Conservation (phyloP, 2,329 filamentous ascomycete genomes). For the Arthroderma sp. region DNA sequence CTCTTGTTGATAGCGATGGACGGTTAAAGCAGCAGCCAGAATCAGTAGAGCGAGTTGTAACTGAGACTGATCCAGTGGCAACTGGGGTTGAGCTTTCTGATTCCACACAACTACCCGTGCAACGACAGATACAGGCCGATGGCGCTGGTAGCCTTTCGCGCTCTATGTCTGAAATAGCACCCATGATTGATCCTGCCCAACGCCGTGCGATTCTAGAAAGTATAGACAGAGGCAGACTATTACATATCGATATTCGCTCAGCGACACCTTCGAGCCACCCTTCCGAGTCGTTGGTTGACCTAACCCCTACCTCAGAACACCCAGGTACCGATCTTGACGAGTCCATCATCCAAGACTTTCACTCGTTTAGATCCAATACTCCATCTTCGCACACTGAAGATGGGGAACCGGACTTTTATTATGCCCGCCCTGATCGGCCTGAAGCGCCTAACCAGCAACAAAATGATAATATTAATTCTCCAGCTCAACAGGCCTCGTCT, state of each 20-base stretch:
- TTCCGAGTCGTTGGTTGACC: constrained; percentile 30
- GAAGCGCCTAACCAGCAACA: constrained; percentile 6
- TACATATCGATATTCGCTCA: constrained; percentile 17
- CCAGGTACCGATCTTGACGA: constrained; percentile 16
- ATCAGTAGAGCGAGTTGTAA: neutral
- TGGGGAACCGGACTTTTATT: constrained; percentile 18
- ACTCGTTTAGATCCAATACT: constrained; percentile 8
- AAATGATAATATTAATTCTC: neutral
- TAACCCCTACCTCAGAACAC: constrained; percentile 34
- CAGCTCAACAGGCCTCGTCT: constrained; percentile 17
- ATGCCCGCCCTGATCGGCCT: constrained; percentile 18
- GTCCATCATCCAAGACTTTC: constrained; percentile 13
- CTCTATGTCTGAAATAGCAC: constrained; percentile 12
- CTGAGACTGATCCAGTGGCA: constrained; percentile 18
- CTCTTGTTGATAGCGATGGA: constrained; percentile 32
- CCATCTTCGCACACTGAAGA: constrained; percentile 19
- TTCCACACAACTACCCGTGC: constrained; percentile 13
- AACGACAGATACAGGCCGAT: constrained; percentile 12
- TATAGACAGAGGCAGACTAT: constrained; percentile 14
- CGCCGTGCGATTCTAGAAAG: constrained; percentile 10
- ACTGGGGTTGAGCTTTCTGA: constrained; percentile 24
- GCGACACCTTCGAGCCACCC: constrained; percentile 25
- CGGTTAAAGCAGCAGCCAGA: constrained; percentile 14
- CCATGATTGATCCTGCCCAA: constrained; percentile 7
- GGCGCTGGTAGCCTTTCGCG: constrained; percentile 3